Percentiles rank a stretch among this genome's conserved stretches.
Conservation (phyloP, 768 basidiomycete genomes). For the Amanita fuliginea region DNA sequence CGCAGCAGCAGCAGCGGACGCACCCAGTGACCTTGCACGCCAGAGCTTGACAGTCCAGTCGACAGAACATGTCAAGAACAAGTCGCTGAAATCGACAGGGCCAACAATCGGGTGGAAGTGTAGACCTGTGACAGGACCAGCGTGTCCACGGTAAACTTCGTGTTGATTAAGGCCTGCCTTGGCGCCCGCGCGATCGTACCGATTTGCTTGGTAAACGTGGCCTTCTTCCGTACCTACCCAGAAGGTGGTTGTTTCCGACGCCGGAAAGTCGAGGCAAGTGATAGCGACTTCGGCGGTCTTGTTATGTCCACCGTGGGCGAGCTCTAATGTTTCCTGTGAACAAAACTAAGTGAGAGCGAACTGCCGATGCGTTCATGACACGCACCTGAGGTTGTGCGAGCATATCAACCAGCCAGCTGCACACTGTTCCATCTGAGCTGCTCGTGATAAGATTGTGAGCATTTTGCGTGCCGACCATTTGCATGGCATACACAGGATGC, state of each 20-base stretch:
- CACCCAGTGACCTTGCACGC: slow-evolving; percentile 71
- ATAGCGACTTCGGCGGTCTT: slow-evolving; percentile 97
- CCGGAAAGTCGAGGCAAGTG: slow-evolving; percentile 88
- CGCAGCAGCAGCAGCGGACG: slow-evolving; percentile 49
- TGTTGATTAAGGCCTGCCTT: slow-evolving; percentile 93
- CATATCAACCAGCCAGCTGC: slow-evolving; percentile 98
- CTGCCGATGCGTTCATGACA: neutral
- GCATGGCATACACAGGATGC: slow-evolving; percentile 97
- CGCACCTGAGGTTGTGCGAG: slow-evolving; percentile 90
- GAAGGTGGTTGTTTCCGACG: slow-evolving; percentile 94
- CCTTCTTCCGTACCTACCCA: slow-evolving; percentile 99
- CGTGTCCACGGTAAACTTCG: slow-evolving; percentile 88
- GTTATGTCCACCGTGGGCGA: slow-evolving; percentile 82
- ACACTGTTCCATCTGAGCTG: slow-evolving; percentile 94
- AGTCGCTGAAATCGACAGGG: slow-evolving; percentile 88
- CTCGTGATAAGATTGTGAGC: slow-evolving; percentile 96
- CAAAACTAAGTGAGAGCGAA: neutral
- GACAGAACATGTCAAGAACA: slow-evolving; percentile 87
- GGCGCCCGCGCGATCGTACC: slow-evolving; percentile 92
- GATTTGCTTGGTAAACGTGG: slow-evolving; percentile 91
- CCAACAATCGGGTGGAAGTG: slow-evolving; percentile 92
- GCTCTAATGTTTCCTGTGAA: slow-evolving; percentile 84
- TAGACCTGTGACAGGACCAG: slow-evolving; percentile 88
- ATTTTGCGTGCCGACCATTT: slow-evolving; percentile 97
- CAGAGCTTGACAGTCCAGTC: slow-evolving; percentile 99